These are phyloP conservation scores for Pterocarpus santalinus DNA, from an alignment of 306 rosid species.

Conservation along the genomic window DNA sequence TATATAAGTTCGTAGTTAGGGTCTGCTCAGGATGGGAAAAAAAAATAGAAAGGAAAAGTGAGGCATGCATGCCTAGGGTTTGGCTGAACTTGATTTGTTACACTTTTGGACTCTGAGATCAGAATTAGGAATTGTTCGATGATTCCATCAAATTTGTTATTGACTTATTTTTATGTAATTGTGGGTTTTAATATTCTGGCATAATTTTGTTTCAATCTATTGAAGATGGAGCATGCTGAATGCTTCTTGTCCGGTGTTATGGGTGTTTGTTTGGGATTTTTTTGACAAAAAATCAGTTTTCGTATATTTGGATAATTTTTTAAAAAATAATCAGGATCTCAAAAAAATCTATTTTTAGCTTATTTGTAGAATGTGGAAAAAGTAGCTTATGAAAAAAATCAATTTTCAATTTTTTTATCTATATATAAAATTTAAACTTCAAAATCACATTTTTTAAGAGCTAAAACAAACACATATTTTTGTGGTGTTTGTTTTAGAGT, in stretches of 20 bases:
- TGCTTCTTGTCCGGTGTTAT: not conserved
- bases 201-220: not conserved
- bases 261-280: too few species aligned
- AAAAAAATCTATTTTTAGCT: too few species aligned
- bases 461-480: not conserved
- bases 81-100: not conserved
- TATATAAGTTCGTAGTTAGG: too few species aligned
- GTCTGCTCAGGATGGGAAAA: not conserved
- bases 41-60: not conserved
- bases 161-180: not conserved
- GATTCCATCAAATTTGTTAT: not conserved
- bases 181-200: not conserved
- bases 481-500: not conserved
- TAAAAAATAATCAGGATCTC: too few species aligned
- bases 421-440: too few species aligned
- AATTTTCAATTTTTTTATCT: too few species aligned
- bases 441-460: too few species aligned
- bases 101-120: not conserved
- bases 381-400: too few species aligned
- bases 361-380: too few species aligned
- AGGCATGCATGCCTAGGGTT: slow-evolving; percentile 8
- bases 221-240: slow-evolving; percentile 1
- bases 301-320: too few species aligned
- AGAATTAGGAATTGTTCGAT: not conserved
- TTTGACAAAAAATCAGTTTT: too few species aligned